Evolutionary conservation across 495 filamentous ascomycete species (phyloP).

Genomic region (Tuber aestivum): DNA sequence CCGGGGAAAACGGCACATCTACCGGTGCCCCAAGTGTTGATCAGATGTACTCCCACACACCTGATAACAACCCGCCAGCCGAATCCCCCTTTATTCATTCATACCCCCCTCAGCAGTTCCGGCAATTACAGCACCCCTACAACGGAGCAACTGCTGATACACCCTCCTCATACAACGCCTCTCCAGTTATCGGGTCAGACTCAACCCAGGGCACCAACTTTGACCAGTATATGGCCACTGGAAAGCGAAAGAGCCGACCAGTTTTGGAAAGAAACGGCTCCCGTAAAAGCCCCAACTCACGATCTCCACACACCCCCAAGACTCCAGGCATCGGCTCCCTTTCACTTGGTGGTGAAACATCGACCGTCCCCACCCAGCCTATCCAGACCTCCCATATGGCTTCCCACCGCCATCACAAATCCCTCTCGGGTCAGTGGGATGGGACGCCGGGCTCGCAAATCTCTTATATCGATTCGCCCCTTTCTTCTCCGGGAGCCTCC

Average conservation of each 20-base stretch:
- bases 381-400: constrained; percentile 52
- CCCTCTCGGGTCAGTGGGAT: constrained; percentile 63
- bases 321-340: constrained; percentile 53
- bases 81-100: constrained; percentile 58
- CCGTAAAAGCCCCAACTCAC: constrained; percentile 39
- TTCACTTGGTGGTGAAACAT: constrained; percentile 59
- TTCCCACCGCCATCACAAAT: constrained; percentile 60
- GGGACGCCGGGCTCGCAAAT: constrained; percentile 59
- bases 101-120: constrained; percentile 50
- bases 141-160: constrained; percentile 37
- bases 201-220: constrained; percentile 38
- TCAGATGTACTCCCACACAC: constrained; percentile 64
- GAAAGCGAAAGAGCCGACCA: constrained; percentile 36
- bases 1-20: constrained; percentile 33
- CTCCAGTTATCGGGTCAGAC: constrained; percentile 40
- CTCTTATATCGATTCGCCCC: constrained; percentile 65
- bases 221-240: constrained; percentile 36
- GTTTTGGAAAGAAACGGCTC: constrained; percentile 37
- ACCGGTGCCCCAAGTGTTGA: constrained; percentile 38
- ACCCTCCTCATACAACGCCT: constrained; percentile 42
- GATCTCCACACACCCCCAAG: constrained; percentile 42
- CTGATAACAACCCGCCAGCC: constrained; percentile 58
- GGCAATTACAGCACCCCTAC: constrained; percentile 44
- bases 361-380: constrained; percentile 59
- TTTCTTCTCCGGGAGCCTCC: constrained; percentile 55